phyloP scores from a whole-genome alignment of 2,329 filamentous ascomycete species.

The Didymella pomorum region DNA sequence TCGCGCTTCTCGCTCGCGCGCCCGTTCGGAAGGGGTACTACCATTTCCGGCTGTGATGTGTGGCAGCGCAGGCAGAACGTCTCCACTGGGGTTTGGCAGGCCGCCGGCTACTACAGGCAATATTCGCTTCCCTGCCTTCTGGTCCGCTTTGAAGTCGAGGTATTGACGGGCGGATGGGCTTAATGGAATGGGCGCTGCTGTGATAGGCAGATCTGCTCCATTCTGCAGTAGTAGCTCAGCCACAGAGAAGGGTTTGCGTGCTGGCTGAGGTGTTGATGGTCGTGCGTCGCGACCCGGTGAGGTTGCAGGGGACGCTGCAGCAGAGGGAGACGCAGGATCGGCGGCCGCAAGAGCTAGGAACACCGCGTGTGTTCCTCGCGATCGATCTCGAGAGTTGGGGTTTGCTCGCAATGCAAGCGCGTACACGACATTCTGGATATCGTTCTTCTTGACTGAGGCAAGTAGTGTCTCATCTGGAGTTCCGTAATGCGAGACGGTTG shows the following conservation, averaged over 20 bases:
- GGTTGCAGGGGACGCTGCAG: slow-evolving; percentile 54
- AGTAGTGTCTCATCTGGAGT: slow-evolving; percentile 88
- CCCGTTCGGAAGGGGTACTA: slow-evolving; percentile 51
- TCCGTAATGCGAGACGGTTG: slow-evolving; percentile 76
- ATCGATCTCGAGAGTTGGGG: slow-evolving; percentile 80
- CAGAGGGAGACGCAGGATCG: slow-evolving; percentile 80
- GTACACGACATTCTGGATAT: slow-evolving; percentile 92
- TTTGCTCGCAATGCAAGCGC: slow-evolving; percentile 86
- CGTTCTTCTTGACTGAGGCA: slow-evolving; percentile 93
- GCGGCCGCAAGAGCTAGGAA: slow-evolving; percentile 92
- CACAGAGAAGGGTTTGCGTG: slow-evolving; percentile 74
- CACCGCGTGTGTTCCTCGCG: slow-evolving; percentile 85
- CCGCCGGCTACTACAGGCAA: slow-evolving; percentile 57
- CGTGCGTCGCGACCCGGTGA: slow-evolving; percentile 56
- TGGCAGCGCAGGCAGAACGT: slow-evolving; percentile 70
- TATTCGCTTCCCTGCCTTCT: slow-evolving; percentile 50
- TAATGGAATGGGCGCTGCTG: slow-evolving; percentile 82
- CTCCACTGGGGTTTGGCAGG: slow-evolving; percentile 58
- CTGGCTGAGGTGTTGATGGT: slow-evolving; percentile 50
- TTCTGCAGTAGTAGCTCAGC: slow-evolving; percentile 94
- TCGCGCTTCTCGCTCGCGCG: slow-evolving; percentile 46
- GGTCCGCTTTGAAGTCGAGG: slow-evolving; percentile 76
- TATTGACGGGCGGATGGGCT: slow-evolving; percentile 83
- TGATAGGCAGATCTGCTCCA: slow-evolving; percentile 82
- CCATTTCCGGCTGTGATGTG: slow-evolving; percentile 54